These are phyloP conservation scores for Capsella rubella DNA, from an alignment of 441 rosid genomes.

Conservation along the genomic window DNA sequence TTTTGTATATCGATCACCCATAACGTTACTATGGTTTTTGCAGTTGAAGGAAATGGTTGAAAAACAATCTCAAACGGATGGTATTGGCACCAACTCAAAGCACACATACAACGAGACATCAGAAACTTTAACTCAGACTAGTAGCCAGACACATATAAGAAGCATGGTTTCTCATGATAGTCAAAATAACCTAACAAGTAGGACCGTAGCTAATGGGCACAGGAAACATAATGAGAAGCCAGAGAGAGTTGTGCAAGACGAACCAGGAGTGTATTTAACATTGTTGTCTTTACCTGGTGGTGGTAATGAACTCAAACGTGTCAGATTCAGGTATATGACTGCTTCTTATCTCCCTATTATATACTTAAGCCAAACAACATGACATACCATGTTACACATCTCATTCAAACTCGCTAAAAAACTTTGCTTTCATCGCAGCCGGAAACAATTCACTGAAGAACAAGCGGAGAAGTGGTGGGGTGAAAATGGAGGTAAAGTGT, in stretches of 20 bases:
- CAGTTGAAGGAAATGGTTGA: slow-evolving; percentile 78
- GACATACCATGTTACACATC: neutral
- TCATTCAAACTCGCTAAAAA: neutral
- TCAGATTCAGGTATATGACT: slow-evolving; percentile 78
- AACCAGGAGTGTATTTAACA: slow-evolving; percentile 85
- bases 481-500: slow-evolving; percentile 66
- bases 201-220: slow-evolving; percentile 49
- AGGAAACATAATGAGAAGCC: slow-evolving; percentile 54
- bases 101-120: slow-evolving; percentile 44
- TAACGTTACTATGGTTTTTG: slow-evolving; percentile 29
- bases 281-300: slow-evolving; percentile 65
- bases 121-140: slow-evolving; percentile 30
- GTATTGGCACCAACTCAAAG: slow-evolving; percentile 43
- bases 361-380: neutral
- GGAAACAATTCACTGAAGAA: slow-evolving; percentile 71
- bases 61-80: slow-evolving; percentile 49
- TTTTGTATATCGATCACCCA: neutral
- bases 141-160: slow-evolving; percentile 46
- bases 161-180: slow-evolving; percentile 49
- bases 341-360: neutral
- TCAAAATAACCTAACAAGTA: slow-evolving; percentile 49
- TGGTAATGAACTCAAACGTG: slow-evolving; percentile 75
- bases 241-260: slow-evolving; percentile 70
- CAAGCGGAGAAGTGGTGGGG: slow-evolving; percentile 93
- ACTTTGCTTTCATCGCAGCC: slow-evolving; percentile 51